A percentile compares a stretch with the other conserved stretches of the same genome.
Evolutionary conservation across 345 rosid genomes (phyloP).

Genomic region (Carallia pectinifolia): DNA sequence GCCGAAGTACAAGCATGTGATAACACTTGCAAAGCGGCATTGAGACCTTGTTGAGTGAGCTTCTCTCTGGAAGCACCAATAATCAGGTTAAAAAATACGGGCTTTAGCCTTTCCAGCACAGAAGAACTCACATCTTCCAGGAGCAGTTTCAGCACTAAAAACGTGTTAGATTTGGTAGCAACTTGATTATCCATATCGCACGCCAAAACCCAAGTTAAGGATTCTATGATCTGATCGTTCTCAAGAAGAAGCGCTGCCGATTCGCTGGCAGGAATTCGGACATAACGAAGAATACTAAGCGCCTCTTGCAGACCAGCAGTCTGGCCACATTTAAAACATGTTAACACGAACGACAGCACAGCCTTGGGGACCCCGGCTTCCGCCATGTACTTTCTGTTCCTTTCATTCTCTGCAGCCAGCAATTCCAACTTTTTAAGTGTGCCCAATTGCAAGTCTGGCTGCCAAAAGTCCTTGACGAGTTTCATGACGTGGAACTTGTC

Average conservation of each 20-base stretch:
- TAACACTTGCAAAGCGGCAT: conserved; percentile 48
- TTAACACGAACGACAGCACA: conserved; percentile 34
- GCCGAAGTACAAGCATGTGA: conserved; percentile 49
- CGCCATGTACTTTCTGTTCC: conserved; percentile 47
- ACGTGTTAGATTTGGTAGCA: conserved; percentile 39
- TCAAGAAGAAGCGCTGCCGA: conserved; percentile 29
- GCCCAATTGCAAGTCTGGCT: conserved; percentile 18
- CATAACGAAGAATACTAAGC: conserved; percentile 42
- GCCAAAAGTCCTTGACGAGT: conserved; percentile 35
- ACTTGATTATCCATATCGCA: conserved; percentile 19
- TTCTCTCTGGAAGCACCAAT: conserved; percentile 36
- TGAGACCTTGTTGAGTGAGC: conserved; percentile 43
- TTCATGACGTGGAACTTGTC: conserved; percentile 35
- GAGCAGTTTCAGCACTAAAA: conserved; percentile 37
- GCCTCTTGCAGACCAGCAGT: conserved; percentile 47
- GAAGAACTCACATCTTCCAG: conserved; percentile 35
- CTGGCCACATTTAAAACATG: conserved; percentile 24
- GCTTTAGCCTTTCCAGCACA: conserved; percentile 47
- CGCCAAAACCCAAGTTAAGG: conserved; percentile 54
- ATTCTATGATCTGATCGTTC: conserved; percentile 36
- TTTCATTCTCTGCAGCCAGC: conserved; percentile 46
- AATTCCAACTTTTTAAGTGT: conserved; percentile 42
- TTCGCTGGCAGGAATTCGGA: conserved; percentile 40
- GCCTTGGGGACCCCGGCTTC: conserved; percentile 48
- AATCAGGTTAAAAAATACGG: conserved; percentile 41